Conservation (phyloP, 176 grass and related monocot genomes). For the Musa beccarii region DNA sequence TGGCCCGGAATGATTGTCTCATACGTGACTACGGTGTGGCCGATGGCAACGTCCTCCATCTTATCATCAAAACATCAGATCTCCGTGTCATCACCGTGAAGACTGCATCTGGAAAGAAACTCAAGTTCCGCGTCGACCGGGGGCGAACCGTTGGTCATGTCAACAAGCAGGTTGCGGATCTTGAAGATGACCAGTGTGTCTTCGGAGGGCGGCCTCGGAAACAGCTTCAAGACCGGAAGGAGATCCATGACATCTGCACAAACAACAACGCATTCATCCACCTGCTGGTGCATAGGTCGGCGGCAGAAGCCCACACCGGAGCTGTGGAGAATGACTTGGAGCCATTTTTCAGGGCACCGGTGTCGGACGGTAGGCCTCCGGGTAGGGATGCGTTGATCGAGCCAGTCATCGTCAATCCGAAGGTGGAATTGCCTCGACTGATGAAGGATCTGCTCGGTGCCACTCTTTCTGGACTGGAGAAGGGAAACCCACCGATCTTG, state of each 20-base stretch:
- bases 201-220: neutral
- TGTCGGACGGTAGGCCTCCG: neutral
- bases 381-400: neutral
- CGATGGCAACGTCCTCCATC: constrained; percentile 4
- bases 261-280: neutral
- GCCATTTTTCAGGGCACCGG: neutral
- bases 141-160: neutral
- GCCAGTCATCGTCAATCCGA: neutral
- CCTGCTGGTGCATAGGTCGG: neutral
- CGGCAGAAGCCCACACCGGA: neutral
- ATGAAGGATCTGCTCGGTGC: neutral
- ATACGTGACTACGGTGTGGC: neutral
- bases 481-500: neutral
- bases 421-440: neutral
- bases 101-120: neutral
- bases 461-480: constrained; percentile 2
- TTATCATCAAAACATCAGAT: neutral
- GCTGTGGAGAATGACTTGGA: neutral
- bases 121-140: neutral
- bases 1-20: constrained; percentile 1
- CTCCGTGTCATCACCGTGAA: constrained; percentile 8
- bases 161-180: neutral
- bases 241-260: neutral
- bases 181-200: neutral
- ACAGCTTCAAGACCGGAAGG: neutral